These are phyloP conservation scores for Priceomyces carsonii DNA, from an alignment of 805 yeast genomes.

Conservation along the genomic window DNA sequence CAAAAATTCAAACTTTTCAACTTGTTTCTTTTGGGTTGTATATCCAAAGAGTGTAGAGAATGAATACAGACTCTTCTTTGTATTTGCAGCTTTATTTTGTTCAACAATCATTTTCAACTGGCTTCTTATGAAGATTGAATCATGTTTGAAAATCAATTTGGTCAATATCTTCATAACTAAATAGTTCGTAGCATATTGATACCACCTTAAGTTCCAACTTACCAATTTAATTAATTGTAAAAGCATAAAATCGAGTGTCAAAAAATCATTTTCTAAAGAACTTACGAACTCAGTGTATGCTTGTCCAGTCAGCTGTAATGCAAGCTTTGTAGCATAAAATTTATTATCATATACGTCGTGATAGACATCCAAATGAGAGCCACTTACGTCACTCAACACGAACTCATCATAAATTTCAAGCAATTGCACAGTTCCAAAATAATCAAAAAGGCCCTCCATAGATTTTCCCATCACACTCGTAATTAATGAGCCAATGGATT, in stretches of 20 bases:
- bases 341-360: constrained; percentile 28
- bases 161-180: constrained; percentile 44
- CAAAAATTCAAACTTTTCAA: constrained; percentile 19
- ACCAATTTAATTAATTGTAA: constrained; percentile 47
- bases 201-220: constrained; percentile 68
- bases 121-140: constrained; percentile 40
- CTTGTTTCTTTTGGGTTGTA: constrained; percentile 7
- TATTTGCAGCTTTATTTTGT: constrained; percentile 21
- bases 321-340: constrained; percentile 33
- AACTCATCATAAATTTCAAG: constrained; percentile 49
- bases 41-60: constrained; percentile 11
- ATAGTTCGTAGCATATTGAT: constrained; percentile 51
- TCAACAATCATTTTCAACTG: constrained; percentile 41
- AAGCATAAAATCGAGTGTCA: constrained; percentile 34
- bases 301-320: constrained; percentile 21
- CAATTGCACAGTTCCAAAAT: constrained; percentile 53
- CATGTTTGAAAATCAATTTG: constrained; percentile 42
- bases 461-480: constrained; percentile 52
- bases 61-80: constrained; percentile 9
- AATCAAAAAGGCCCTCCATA: constrained; percentile 58
- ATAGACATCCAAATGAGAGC: constrained; percentile 31
- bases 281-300: constrained; percentile 21
- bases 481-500: constrained; percentile 36
- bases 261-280: constrained; percentile 26
- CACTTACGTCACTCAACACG: constrained; percentile 33